Evolutionary conservation across 148 eudicot species (phyloP).

Genomic region (Pharnaceum exiguum): DNA sequence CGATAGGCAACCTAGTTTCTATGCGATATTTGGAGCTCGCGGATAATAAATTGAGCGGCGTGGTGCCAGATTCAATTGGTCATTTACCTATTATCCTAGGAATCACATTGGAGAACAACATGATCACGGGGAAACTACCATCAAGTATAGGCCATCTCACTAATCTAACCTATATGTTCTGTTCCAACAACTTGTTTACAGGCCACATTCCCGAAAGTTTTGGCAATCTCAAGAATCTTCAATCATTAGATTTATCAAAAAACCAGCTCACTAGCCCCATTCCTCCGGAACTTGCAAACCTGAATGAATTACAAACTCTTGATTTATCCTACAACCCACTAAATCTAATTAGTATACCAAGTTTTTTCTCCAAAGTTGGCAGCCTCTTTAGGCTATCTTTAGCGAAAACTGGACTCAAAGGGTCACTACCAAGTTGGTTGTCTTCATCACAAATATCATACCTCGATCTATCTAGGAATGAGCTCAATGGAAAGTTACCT

Average conservation of each 20-base stretch:
- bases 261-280: conserved; percentile 47
- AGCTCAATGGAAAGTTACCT: conserved; percentile 55
- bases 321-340: conserved; percentile 67
- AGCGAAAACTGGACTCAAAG: conserved; percentile 57
- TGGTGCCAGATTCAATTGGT: conserved; percentile 52
- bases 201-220: conserved; percentile 67
- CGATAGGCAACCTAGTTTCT: conserved; percentile 47
- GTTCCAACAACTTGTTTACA: conserved; percentile 46
- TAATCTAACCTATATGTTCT: conserved; percentile 33
- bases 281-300: conserved; percentile 42
- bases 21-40: conserved; percentile 34
- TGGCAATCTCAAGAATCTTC: conserved; percentile 43
- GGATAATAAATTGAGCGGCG: conserved; percentile 43
- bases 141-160: conserved; percentile 46
- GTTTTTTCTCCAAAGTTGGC: conserved; percentile 31
- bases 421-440: conserved; percentile 52
- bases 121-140: conserved; percentile 54
- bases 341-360: conserved; percentile 35
- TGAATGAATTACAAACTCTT: conserved; percentile 37
- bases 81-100: conserved; percentile 39
- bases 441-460: conserved; percentile 34
- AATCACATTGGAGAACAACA: conserved; percentile 53
- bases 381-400: conserved; percentile 38
- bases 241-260: conserved; percentile 44
- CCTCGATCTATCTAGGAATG: conserved; percentile 66